Percentiles rank a stretch among this genome's conserved stretches.
These are phyloP conservation scores for Leptographium galeiforme DNA, from an alignment of 2,329 filamentous ascomycete species.

Conservation along the genomic window DNA sequence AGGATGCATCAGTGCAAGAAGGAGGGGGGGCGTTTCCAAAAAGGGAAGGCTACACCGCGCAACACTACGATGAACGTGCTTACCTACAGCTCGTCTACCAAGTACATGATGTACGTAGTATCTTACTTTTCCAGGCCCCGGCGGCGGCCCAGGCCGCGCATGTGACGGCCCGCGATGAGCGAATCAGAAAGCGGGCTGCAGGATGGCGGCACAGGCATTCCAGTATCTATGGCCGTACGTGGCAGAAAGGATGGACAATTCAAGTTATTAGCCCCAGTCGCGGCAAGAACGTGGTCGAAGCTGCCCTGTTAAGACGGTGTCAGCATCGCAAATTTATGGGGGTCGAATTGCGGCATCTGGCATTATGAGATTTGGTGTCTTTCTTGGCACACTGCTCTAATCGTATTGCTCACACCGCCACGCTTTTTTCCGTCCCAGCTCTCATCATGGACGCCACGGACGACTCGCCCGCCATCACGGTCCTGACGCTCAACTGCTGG, in stretches of 20 bases:
- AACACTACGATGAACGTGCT: too few relatives aligned
- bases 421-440: background rate
- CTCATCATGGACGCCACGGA: background rate
- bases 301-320: background rate
- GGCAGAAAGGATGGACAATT: background rate
- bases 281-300: background rate
- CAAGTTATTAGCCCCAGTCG: background rate
- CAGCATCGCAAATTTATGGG: background rate
- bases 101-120: too few relatives aligned
- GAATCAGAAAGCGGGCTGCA: background rate
- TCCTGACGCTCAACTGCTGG: slow-evolving; percentile 94
- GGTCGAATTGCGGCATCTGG: background rate
- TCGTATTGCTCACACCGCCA: too few relatives aligned
- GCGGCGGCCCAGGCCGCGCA: too few relatives aligned
- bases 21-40: too few relatives aligned
- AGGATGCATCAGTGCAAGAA: too few relatives aligned
- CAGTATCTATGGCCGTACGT: background rate
- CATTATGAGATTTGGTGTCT: background rate
- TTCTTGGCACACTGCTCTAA: background rate
- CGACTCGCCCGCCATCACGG: slow-evolving; percentile 48
- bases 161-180: background rate
- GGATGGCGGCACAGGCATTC: too few relatives aligned
- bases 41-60: too few relatives aligned
- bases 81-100: too few relatives aligned
- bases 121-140: too few relatives aligned